Conservation (phyloP, 176 grass and related monocot genomes). For the Rhynchospora tenuis region DNA sequence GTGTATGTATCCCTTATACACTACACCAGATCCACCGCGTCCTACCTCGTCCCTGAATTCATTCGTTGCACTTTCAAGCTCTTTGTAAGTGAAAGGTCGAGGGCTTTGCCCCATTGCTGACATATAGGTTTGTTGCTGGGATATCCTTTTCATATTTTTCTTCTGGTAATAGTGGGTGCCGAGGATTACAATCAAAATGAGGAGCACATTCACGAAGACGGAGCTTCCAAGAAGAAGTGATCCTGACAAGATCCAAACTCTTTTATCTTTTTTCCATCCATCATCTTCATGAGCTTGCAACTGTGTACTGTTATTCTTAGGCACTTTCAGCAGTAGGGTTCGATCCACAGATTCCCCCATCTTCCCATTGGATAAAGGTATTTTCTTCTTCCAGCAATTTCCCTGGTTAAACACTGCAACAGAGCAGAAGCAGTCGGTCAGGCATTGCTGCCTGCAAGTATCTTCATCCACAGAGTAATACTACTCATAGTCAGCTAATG, state of each 20-base stretch:
- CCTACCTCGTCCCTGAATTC: slow-evolving; percentile 43
- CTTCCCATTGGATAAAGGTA: slow-evolving; percentile 37
- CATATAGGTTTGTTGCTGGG: not conserved
- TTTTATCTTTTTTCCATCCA: slow-evolving; percentile 22
- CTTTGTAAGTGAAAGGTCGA: slow-evolving; percentile 32
- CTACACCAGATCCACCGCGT: slow-evolving; percentile 37
- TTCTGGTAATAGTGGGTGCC: not conserved
- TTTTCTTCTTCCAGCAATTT: slow-evolving; percentile 50
- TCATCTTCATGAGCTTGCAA: not conserved
- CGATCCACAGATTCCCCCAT: not conserved
- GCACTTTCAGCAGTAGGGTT: slow-evolving; percentile 36
- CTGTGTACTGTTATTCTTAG: slow-evolving; percentile 16
- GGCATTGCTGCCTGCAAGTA: slow-evolving; percentile 25
- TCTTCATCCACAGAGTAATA: slow-evolving; percentile 12
- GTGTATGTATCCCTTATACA: slow-evolving; percentile 41
- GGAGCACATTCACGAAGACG: slow-evolving; percentile 26
- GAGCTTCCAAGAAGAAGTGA: slow-evolving; percentile 37
- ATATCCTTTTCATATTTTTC: slow-evolving; percentile 5
- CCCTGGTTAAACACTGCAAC: not conserved
- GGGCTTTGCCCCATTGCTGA: slow-evolving; percentile 6
- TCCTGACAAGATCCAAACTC: slow-evolving; percentile 21
- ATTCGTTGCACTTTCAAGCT: slow-evolving; percentile 41
- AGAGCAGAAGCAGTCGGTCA: slow-evolving; percentile 45
- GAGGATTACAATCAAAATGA: slow-evolving; percentile 1
- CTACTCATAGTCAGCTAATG: slow-evolving; percentile 26